Conservation (phyloP, 2,329 filamentous ascomycete genomes). For the Lecanosticta acicola region DNA sequence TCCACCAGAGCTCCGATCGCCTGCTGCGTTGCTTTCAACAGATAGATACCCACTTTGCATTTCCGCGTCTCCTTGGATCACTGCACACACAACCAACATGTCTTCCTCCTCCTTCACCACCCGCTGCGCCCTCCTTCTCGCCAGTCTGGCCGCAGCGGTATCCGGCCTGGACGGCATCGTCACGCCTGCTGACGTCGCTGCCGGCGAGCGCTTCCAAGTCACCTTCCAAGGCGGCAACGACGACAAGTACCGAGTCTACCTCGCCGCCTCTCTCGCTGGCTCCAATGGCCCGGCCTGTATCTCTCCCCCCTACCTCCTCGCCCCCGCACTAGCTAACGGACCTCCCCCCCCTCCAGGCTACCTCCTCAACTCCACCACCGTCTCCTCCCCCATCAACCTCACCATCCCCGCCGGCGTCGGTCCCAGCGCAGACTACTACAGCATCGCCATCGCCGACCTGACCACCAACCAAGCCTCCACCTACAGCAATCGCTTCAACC, state of each 20-base stretch:
- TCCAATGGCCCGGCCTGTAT: slow-evolving; percentile 31
- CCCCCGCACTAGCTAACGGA: too few species aligned
- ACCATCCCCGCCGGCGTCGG: slow-evolving; percentile 31
- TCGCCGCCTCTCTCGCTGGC: slow-evolving; percentile 31
- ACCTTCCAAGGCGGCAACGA: slow-evolving; percentile 30
- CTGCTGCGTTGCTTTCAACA: background rate
- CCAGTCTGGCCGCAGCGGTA: slow-evolving; percentile 8
- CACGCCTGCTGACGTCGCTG: slow-evolving; percentile 22
- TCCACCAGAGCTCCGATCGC: too few species aligned
- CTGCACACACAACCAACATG: slow-evolving; percentile 3
- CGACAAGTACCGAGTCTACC: slow-evolving; percentile 31
- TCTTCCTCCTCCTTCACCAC: slow-evolving; percentile 6
- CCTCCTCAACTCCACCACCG: slow-evolving; percentile 31
- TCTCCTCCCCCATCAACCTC: slow-evolving; percentile 25
- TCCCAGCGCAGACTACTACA: slow-evolving; percentile 29
- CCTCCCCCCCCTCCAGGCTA: slow-evolving; percentile 22
- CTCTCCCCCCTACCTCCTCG: background rate
- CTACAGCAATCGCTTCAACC: slow-evolving; percentile 27
- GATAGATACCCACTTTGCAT: slow-evolving; percentile 3
- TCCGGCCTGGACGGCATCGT: slow-evolving; percentile 25
- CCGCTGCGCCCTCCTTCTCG: slow-evolving; percentile 8
- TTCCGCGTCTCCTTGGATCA: background rate
- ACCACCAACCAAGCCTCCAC: slow-evolving; percentile 20
- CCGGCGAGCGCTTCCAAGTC: slow-evolving; percentile 27
- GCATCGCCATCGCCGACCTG: slow-evolving; percentile 27